Evolutionary conservation across 2,329 filamentous ascomycete genomes (phyloP), one percentile per base, ranked within the genome.

Genomic region (Alternaria ventricosa): DNA sequence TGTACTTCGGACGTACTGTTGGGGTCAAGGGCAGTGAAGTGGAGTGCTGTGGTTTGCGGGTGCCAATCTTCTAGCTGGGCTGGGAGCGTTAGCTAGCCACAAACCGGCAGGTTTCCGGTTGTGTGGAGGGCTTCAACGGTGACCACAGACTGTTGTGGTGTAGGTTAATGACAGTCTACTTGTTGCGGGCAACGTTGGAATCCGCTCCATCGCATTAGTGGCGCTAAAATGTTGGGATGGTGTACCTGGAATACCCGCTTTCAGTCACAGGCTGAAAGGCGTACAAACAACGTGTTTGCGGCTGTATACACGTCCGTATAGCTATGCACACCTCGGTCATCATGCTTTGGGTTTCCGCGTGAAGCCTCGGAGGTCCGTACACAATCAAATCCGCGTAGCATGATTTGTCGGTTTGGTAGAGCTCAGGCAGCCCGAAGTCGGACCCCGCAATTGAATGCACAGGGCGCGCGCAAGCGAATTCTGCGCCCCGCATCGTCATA

Each of bases 41-140:
- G 3, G 89, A 92, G 74, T 87, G 92, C n/a, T 93, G 91, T 71
- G 91, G 92, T 5, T 82, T 94, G 55, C 83, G 87, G 73, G 87
- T 94, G 30, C 75, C 75, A 9, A 55, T 75, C 25, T 68, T 76
- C 55, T 79, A 68, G 58, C 46, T 60, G 30, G 45, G 20, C 55
- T 53, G 20, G 46, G 27, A 46, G 59, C 27, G 27, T 50, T 43
- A 54, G 33, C 44, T 22, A 55, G 47, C 43, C 44, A 61, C 58
- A 56, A 44, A n/a, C 23, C 22, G 55, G 63, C 60, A 49, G 60
- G 60, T 30, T 59, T 54, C 63, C 53, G 60, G 46, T 45, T 51
- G 15, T 20, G 41, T 41, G 55, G 23, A 55, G 13, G 49, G 20
- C 27, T 23, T 55, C 22, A 51, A 43, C 46, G n/a, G 60, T 54